A percentile compares a stretch with the other conserved stretches of the same genome.
Evolutionary conservation across 2,329 filamentous ascomycete genomes (phyloP).

Genomic region (Penicillium glabrum): DNA sequence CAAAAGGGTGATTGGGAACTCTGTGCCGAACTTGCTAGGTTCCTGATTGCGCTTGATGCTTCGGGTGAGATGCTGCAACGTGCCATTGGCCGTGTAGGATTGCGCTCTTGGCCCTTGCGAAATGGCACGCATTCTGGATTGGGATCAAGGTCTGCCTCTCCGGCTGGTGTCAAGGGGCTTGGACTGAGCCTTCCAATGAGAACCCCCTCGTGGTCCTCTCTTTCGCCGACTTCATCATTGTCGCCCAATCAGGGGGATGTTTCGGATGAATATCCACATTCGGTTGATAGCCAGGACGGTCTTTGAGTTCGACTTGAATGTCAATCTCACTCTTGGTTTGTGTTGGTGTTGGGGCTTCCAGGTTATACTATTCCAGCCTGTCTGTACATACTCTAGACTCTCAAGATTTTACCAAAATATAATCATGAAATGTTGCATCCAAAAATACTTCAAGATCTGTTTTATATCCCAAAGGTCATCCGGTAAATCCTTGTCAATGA

Average conservation of each 20-base stretch:
- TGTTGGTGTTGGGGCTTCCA: background rate
- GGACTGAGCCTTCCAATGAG: slow-evolving; percentile 33
- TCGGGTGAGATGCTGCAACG: slow-evolving; percentile 71
- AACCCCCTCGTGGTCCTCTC: slow-evolving; percentile 33
- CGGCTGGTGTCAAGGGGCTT: slow-evolving; percentile 33
- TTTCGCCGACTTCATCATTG: slow-evolving; percentile 30
- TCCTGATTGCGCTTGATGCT: slow-evolving; percentile 87
- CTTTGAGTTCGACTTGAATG: background rate
- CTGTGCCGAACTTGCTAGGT: slow-evolving; percentile 92
- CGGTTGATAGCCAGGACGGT: slow-evolving; percentile 13
- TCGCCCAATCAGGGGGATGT: slow-evolving; percentile 15
- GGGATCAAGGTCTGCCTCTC: slow-evolving; percentile 21
- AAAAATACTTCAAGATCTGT: background rate
- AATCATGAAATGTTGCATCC: background rate
- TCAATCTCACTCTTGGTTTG: background rate
- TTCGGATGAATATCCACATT: slow-evolving; percentile 13
- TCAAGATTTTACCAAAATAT: background rate
- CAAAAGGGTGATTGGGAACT: slow-evolving; percentile 89
- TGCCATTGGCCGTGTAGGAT: slow-evolving; percentile 43
- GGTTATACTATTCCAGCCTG: background rate
- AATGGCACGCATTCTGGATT: slow-evolving; percentile 18
- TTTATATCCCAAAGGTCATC: background rate
- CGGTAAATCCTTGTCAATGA: no score
- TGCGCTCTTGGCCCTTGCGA: slow-evolving; percentile 19
- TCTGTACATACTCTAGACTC: background rate